These are phyloP conservation scores for Syzygium syzygioides DNA, from an alignment of 441 rosid species.

Conservation along the genomic window DNA sequence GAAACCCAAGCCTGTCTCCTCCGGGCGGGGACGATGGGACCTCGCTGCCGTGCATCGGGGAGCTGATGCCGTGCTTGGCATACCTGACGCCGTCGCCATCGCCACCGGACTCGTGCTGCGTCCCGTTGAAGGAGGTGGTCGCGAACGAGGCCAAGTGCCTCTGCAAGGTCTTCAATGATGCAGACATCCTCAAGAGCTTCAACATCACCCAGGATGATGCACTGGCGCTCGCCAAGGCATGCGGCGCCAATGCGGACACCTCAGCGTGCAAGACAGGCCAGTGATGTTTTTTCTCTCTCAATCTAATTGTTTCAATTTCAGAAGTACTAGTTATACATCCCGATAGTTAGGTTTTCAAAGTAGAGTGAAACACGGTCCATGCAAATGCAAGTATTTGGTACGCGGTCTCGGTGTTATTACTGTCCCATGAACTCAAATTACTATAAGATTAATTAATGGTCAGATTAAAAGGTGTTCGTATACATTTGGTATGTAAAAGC, in stretches of 20 bases:
- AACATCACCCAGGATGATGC: conserved; percentile 37
- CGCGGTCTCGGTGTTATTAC: neutral
- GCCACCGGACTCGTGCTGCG: conserved; percentile 37
- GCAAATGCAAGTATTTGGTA: neutral
- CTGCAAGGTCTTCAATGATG: conserved; percentile 30
- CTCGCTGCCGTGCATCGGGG: conserved; percentile 28
- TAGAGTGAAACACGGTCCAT: neutral
- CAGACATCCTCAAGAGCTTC: conserved; percentile 24
- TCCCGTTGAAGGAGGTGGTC: conserved; percentile 30
- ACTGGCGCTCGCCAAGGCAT: conserved; percentile 38
- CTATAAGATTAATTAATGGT: neutral
- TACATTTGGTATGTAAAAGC: neutral
- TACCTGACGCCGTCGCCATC: conserved; percentile 16
- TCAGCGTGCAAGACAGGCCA: conserved; percentile 28
- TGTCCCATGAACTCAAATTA: neutral
- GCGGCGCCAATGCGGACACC: conserved; percentile 39
- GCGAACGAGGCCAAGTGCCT: conserved; percentile 32
- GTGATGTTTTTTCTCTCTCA: neutral
- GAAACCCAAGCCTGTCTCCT: neutral
- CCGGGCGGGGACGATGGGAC: conserved; percentile 3
- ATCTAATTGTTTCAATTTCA: neutral
- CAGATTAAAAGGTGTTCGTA: neutral
- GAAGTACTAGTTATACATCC: neutral
- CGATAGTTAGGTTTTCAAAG: no score
- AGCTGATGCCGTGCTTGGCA: conserved; percentile 45